Evolutionary conservation across 441 rosid genomes (phyloP).

Genomic region (Codiaeum variegatum): DNA sequence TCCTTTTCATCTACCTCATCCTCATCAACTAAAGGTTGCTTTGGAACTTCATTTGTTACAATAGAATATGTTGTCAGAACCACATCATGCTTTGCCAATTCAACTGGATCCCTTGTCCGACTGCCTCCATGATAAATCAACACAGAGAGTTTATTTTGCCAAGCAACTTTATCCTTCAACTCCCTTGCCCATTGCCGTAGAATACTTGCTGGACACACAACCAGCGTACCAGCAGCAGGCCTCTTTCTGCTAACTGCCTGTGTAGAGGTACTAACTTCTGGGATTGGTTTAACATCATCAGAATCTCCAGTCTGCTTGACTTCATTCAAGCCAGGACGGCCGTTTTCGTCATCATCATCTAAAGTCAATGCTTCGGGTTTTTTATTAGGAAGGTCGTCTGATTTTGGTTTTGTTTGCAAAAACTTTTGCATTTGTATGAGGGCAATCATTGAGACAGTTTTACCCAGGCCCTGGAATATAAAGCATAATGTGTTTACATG

Average conservation of each 20-base stretch:
- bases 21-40: slow-evolving; percentile 65
- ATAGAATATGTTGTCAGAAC: slow-evolving; percentile 90
- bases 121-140: slow-evolving; percentile 85
- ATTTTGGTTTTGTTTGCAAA: slow-evolving; percentile 51
- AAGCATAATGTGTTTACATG: slow-evolving; percentile 21
- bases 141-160: slow-evolving; percentile 57
- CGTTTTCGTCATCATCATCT: slow-evolving; percentile 79
- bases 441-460: slow-evolving; percentile 91
- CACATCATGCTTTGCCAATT: slow-evolving; percentile 77
- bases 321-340: slow-evolving; percentile 28
- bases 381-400: slow-evolving; percentile 38
- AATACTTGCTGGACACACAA: slow-evolving; percentile 95
- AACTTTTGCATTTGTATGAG: slow-evolving; percentile 76
- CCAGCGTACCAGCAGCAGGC: slow-evolving; percentile 87
- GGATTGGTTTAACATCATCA: slow-evolving; percentile 29
- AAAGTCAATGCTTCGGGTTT: slow-evolving; percentile 77
- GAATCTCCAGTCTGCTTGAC: slow-evolving; percentile 40
- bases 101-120: slow-evolving; percentile 82
- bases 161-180: slow-evolving; percentile 79
- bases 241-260: slow-evolving; percentile 40
- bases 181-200: slow-evolving; percentile 96
- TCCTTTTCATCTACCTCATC: slow-evolving; percentile 66
- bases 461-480: slow-evolving; percentile 85
- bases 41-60: slow-evolving; percentile 85
- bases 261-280: slow-evolving; percentile 47